Evolutionary conservation across 2,329 filamentous ascomycete genomes (phyloP), one percentile per base, ranked within the genome.

Genomic region (Didymella arachidicola): DNA sequence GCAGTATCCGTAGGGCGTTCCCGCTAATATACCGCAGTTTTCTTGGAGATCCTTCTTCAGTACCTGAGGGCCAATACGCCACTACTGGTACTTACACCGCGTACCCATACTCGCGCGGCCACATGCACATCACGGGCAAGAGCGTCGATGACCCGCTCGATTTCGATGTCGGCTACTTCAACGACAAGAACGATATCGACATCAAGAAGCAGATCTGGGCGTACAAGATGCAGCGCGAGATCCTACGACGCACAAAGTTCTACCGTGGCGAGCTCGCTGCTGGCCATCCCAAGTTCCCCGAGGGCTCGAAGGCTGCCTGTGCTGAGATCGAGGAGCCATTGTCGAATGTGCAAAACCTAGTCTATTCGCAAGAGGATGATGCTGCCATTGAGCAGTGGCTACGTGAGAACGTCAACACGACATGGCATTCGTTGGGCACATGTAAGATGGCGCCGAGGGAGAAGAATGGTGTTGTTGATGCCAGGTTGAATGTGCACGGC

Each of bases 221-320:
- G 0, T 90, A 90, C 78, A 90, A 90, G 73, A 84, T 83, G 65
- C 79, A 81, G n/a, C 84, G 88, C 2, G 86, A 88, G 71, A 82
- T 89, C 52, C 77, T 81, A 22, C 82, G 87, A 2, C 83, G 86
- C 14, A 83, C 85, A 67, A 72, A 79, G 2, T 78, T 80, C 57
- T 87, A 83, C 73, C 73, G 73, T 10, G 79, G 79, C 27, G 76
- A 79, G 59, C 55, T 81, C n/a, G 70, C 67, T 1, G 65, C 61
- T 16, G 68, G 65, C 6, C 79, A 80, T 53, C 79, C 79, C 4
- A 68, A 63, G 45, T 72, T 72, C 44, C 59, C 63, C 10, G 48
- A 61, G 5, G 61, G 62, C 4, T 69, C 66, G 2, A 61, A 63
- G n/a, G 69, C 60, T 4, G 63, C 64, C 5, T 25, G 56, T 11